Evolutionary conservation across 2,329 filamentous ascomycete species (phyloP).

Genomic region (Fonsecaea pugnacius): DNA sequence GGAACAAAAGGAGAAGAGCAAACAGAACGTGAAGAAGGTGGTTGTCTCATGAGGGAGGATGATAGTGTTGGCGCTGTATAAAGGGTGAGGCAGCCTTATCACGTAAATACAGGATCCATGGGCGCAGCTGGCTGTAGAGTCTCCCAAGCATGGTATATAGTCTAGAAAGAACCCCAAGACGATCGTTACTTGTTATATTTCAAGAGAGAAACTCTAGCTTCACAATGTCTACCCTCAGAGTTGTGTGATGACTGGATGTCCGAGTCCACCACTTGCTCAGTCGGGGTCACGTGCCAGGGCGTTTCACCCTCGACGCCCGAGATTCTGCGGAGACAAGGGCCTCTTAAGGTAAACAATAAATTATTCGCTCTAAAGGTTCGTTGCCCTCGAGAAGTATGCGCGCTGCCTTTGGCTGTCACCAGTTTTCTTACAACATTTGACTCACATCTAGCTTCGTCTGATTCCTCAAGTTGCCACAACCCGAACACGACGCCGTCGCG

Average conservation of each 20-base stretch:
- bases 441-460: neutral
- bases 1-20: conserved; percentile 26
- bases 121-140: neutral
- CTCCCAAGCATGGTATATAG: neutral
- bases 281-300: neutral
- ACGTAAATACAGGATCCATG: neutral
- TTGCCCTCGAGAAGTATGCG: neutral
- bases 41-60: conserved; percentile 10
- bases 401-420: neutral
- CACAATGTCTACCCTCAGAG: neutral
- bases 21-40: conserved; percentile 28
- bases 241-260: neutral
- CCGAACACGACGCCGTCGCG: neutral
- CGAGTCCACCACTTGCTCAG: neutral
- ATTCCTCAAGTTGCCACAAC: neutral
- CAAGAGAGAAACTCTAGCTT: neutral
- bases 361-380: neutral
- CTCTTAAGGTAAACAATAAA: conserved; percentile 11
- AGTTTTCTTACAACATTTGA: neutral
- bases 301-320: neutral
- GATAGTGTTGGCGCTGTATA: neutral
- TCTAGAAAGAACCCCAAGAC: neutral
- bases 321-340: conserved; percentile 8
- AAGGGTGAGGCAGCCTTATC: conserved; percentile 14
- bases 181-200: neutral